Base-by-base conservation (phyloP, 202 grass and related monocot genomes). In the Panicum virgatum region DNA sequence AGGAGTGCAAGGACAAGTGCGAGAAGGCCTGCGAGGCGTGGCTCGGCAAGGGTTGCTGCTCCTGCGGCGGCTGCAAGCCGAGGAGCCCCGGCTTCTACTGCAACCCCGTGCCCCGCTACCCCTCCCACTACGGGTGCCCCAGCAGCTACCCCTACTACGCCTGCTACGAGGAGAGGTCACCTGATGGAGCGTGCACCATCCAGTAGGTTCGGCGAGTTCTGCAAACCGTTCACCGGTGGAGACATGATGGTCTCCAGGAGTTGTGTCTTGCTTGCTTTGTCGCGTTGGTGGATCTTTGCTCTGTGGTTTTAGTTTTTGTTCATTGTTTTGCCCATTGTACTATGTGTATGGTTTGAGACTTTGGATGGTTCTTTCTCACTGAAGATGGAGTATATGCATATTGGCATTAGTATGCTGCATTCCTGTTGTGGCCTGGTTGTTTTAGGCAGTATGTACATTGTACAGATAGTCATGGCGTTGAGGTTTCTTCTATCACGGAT, bases 21-120 rank as follows among this genome's bases (percentile, higher is more conserved):
- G 87, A 88, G 86, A 80, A 66, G 65, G 20, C 12, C 3, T 85
- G 70, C 85, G 20, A 47, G 19, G 34, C 4, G 12, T 80, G 78
- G 64, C 64, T 69, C 23, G 32, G 11, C 4, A 52, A 66, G 30
- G 47, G 77, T 4, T 40, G 62, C 62, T 54, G 46, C 77, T 57
- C 44, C 76, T 36, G 62, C 76, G 39, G 13, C 42, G 1, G 47
- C 39, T 60, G 78, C 68, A 36, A n/a, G n/a, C n/a, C n/a, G 51
- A 19, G 29, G 27, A 42, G 39, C 50, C 18, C 48, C 3, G 25
- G 45, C 26, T 71, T 46, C 87, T 29, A 0, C 82, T 71, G 68
- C 76, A 56, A 4, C 40, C 69, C 9, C 14, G n/a, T 32, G 19
- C 53, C 64, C 23, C n/a, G 43, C 42, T 45, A 53, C 59, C 16